These are phyloP conservation scores for Elongisporangium undulatum DNA, from an alignment of 352 stramenopile species.

Conservation along the genomic window DNA sequence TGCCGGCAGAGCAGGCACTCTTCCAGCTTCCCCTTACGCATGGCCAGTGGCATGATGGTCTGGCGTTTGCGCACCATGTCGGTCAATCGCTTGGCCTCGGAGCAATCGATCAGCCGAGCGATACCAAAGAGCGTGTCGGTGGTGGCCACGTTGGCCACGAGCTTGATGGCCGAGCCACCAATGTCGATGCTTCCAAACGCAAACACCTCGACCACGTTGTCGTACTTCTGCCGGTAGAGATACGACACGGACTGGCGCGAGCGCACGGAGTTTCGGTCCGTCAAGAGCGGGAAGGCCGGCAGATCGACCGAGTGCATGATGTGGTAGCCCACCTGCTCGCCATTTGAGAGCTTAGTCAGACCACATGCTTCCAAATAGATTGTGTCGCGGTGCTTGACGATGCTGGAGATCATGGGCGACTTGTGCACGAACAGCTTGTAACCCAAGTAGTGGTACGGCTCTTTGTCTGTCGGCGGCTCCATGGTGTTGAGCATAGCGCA, in stretches of 20 bases:
- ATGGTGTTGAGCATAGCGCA: constrained; percentile 50
- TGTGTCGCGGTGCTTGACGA: constrained; percentile 27
- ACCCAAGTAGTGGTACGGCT: constrained; percentile 41
- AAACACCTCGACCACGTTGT: constrained; percentile 49
- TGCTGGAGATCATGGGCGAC: constrained; percentile 20
- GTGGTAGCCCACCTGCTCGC: constrained; percentile 28
- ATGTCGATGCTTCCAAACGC: constrained; percentile 55
- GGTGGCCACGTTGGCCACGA: constrained; percentile 34
- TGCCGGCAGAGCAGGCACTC: too few species aligned
- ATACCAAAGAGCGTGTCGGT: constrained; percentile 29
- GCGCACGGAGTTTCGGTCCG: constrained; percentile 50
- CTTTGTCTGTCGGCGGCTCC: constrained; percentile 33
- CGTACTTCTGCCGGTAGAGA: constrained; percentile 49
- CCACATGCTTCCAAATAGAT: constrained; percentile 29
- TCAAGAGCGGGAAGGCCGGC: constrained; percentile 40
- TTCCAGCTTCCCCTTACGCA: background rate
- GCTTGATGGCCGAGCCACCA: constrained; percentile 26
- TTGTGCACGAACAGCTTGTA: constrained; percentile 61
- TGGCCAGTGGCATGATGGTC: background rate
- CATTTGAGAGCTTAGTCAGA: constrained; percentile 12
- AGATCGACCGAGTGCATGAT: constrained; percentile 34
- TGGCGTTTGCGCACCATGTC: constrained; percentile 25
- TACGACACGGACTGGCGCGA: constrained; percentile 48
- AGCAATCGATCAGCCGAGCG: constrained; percentile 24
- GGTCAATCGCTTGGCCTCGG: constrained; percentile 42